Percentiles rank a stretch among this genome's conserved stretches.
These are phyloP conservation scores for Russula sp. DNA, from an alignment of 768 basidiomycete species.

Conservation along the genomic window DNA sequence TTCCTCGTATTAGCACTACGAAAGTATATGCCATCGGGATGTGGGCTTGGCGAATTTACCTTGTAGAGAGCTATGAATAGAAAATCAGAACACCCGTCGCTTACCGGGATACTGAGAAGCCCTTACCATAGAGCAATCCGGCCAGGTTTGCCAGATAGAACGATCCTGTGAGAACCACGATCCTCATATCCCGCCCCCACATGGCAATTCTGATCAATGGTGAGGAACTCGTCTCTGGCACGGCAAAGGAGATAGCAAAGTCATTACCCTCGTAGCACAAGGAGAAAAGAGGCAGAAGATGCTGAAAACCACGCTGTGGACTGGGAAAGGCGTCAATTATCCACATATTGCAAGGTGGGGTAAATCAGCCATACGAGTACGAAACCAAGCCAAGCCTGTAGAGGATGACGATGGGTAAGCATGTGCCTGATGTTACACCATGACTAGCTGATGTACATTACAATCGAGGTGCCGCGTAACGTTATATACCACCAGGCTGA, in stretches of 20 bases:
- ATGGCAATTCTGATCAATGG: slow-evolving; percentile 21
- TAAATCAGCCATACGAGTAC: slow-evolving; percentile 15
- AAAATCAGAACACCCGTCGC: background rate
- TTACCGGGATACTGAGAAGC: background rate
- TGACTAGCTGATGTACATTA: background rate
- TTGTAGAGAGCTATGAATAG: slow-evolving; percentile 5
- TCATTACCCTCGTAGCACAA: slow-evolving; percentile 26
- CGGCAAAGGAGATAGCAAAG: too few relatives aligned
- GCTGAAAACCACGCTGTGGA: slow-evolving; percentile 14
- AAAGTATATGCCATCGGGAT: background rate
- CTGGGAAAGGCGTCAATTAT: background rate
- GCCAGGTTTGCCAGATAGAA: slow-evolving; percentile 12
- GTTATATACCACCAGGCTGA: slow-evolving; percentile 26
- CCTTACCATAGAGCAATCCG: slow-evolving; percentile 8
- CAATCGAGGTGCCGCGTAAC: slow-evolving; percentile 16
- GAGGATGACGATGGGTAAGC: background rate
- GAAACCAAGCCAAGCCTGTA: slow-evolving; percentile 20
- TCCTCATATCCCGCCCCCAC: slow-evolving; percentile 20
- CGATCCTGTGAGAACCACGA: background rate
- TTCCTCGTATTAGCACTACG: background rate
- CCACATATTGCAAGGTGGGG: background rate
- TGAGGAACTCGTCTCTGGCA: background rate
- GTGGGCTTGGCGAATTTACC: slow-evolving; percentile 3
- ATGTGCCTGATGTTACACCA: background rate
- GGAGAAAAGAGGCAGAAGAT: slow-evolving; percentile 18